phyloP scores from a whole-genome alignment of 345 rosid genomes.

The Viola odorata region DNA sequence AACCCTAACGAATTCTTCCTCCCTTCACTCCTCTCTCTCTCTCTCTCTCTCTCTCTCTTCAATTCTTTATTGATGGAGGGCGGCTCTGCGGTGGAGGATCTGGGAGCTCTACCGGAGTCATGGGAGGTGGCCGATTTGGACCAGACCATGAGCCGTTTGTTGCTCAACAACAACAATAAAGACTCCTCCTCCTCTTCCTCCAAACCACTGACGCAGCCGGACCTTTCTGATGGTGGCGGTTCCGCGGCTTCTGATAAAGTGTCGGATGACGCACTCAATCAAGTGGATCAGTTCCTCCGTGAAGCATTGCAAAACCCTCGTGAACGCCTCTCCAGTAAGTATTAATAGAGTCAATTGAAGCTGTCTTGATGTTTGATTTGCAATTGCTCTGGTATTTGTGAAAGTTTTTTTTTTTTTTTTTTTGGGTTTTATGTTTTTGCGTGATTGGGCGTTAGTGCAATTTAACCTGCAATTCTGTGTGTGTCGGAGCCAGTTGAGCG shows the following conservation, averaged over 20 bases:
- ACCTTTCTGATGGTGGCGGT: neutral
- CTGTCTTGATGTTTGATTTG: neutral
- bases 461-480: too few species aligned
- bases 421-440: too few species aligned
- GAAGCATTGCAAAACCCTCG: conserved; percentile 78
- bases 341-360: neutral
- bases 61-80: conserved; percentile 36
- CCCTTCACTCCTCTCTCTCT: neutral
- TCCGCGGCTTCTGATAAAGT: conserved; percentile 18
- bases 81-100: conserved; percentile 65
- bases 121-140: conserved; percentile 87
- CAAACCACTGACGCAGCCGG: conserved; percentile 7
- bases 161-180: conserved; percentile 32
- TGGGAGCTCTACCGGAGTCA: conserved; percentile 62
- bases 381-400: neutral
- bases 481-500: too few species aligned
- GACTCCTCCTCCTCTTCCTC: neutral
- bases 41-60: neutral
- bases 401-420: neutral
- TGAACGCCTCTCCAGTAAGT: conserved; percentile 67
- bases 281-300: conserved; percentile 74
- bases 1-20: neutral
- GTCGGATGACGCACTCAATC: conserved; percentile 35
- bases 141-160: conserved; percentile 59
- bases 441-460: too few species aligned